Evolutionary conservation across 176 grass and related monocot genomes (phyloP), one percentile per base, ranked within the genome.

Genomic region (Olyra latifolia): DNA sequence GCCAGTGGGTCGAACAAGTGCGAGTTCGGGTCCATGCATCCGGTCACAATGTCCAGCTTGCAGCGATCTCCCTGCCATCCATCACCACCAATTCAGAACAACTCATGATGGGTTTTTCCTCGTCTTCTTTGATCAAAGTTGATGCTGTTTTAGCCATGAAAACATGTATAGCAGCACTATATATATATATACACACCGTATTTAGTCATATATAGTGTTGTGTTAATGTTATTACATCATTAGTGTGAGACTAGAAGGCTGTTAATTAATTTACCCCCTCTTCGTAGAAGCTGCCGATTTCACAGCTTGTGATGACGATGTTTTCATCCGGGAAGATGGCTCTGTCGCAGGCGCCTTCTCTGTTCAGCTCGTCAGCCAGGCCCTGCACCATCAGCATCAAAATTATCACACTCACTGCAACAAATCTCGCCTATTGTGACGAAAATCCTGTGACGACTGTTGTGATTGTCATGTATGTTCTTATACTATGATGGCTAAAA

Each of bases 281-380:
- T 16, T 85, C 77, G 86, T 93, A 94, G 65, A 86, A 83, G 92
- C 85, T 90, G 24, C 67, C 95, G 3, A 98, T 89, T 20, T 78
- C 80, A 80, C 95, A 98, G 64, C 92, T 98, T n/a, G 93, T 81
- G 69, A 98, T 86, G 71, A 88, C 71, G 32, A 91, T 63, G 84
- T 95, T 95, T 52, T 85, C 87, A 71, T 98, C 95, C 9, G 92
- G 90, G 79, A 87, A 98, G 81, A 98, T 93, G 85, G 92, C 92
- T 55, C 69, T 92, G 32, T 94, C 88, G 76, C 95, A 98, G 13
- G 95, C 95, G 40, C 92, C 92, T 45, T 95, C 92, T 27, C 22
- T 72, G 64, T 85, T 95, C 72, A 98, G 88, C 83, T 98, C 95
- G 61, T 75, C 66, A 0, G 92, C 83, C 52, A 98, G 75, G 58